Conservation (phyloP, 768 basidiomycete species). For the Cystofilobasidium capitatum region DNA sequence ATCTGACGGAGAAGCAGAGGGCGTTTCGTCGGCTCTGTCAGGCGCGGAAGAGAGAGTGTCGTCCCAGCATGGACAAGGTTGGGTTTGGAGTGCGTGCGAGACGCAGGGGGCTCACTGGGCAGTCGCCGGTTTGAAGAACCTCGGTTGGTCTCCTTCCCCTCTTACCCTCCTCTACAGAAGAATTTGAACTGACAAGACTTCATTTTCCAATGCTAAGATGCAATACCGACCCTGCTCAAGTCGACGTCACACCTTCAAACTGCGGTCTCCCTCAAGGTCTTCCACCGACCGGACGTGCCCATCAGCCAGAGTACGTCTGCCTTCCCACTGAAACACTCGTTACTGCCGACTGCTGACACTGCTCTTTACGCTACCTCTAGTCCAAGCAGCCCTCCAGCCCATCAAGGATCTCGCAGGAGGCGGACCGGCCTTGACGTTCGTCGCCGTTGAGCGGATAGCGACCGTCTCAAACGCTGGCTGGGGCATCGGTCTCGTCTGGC, state of each 20-base stretch:
- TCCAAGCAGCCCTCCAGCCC: too few species aligned
- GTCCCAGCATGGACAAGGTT: not conserved
- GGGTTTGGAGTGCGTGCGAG: too few species aligned
- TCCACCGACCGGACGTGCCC: not conserved
- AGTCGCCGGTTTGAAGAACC: too few species aligned
- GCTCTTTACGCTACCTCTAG: not conserved
- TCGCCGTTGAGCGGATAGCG: not conserved
- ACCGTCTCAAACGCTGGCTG: not conserved
- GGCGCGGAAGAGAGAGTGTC: not conserved
- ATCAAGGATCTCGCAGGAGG: too few species aligned
- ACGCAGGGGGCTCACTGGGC: too few species aligned
- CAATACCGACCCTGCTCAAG: not conserved
- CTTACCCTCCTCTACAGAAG: too few species aligned
- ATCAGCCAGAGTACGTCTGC: not conserved
- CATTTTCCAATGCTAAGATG: not conserved
- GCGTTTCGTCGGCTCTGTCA: constrained; percentile 29
- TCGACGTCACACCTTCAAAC: not conserved
- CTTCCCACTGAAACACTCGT: too few species aligned
- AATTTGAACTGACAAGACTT: constrained; percentile 17
- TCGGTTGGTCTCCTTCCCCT: too few species aligned
- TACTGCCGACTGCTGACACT: not conserved
- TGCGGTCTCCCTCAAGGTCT: constrained; percentile 12
- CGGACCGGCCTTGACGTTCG: not conserved
- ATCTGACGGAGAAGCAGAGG: too few species aligned
- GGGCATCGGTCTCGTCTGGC: not conserved